A percentile compares a stretch with the other conserved stretches of the same genome.
These are phyloP conservation scores for Penicillium canariense DNA, from an alignment of 495 filamentous ascomycete species.

Conservation along the genomic window DNA sequence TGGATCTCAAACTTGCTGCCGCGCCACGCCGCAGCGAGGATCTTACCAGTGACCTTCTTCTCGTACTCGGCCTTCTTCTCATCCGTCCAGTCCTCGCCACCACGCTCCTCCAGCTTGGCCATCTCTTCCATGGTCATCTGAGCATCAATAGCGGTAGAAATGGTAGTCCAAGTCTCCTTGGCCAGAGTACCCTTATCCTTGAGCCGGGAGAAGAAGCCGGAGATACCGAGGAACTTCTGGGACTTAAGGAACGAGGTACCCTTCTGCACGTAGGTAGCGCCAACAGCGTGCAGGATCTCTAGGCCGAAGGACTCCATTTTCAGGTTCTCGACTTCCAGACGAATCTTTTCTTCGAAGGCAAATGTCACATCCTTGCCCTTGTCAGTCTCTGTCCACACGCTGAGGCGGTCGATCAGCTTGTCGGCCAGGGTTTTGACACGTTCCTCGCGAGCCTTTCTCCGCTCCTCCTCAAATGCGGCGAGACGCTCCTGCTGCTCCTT, in stretches of 20 bases:
- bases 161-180: slow-evolving; percentile 98
- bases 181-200: slow-evolving; percentile 97
- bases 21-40: slow-evolving; percentile 95
- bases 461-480: slow-evolving; percentile 82
- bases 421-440: slow-evolving; percentile 77
- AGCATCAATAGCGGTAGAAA: slow-evolving; percentile 94
- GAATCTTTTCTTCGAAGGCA: slow-evolving; percentile 90
- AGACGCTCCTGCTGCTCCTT: slow-evolving; percentile 92
- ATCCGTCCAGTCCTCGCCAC: slow-evolving; percentile 97
- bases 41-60: slow-evolving; percentile 92
- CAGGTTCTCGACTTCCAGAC: slow-evolving; percentile 93
- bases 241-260: slow-evolving; percentile 84
- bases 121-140: slow-evolving; percentile 99
- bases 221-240: slow-evolving; percentile 95
- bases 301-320: slow-evolving; percentile 99
- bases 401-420: slow-evolving; percentile 87
- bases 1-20: slow-evolving; percentile 99
- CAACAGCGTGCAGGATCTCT: slow-evolving; percentile 95
- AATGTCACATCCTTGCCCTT: slow-evolving; percentile 77
- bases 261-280: slow-evolving; percentile 83
- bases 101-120: slow-evolving; percentile 91
- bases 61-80: slow-evolving; percentile 98
- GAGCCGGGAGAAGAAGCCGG: slow-evolving; percentile 86
- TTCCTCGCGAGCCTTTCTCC: slow-evolving; percentile 80
- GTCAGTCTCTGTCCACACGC: slow-evolving; percentile 96